These are phyloP conservation scores for Lizonia empirigonia DNA, from an alignment of 2,329 filamentous ascomycete genomes.

Conservation along the genomic window DNA sequence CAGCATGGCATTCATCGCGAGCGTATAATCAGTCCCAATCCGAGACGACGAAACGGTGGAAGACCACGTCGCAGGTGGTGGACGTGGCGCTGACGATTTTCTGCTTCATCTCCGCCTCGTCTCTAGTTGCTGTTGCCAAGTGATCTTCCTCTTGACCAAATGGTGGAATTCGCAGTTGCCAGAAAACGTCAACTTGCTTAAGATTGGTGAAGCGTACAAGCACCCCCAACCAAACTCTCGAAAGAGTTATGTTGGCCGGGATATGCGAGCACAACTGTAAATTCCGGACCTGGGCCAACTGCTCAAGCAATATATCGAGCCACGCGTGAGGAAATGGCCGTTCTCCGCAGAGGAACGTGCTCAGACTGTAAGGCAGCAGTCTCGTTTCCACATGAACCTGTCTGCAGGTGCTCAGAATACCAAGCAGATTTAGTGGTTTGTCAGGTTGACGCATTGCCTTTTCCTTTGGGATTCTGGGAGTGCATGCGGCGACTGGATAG, in stretches of 20 bases:
- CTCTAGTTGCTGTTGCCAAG: constrained; percentile 2
- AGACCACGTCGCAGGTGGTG: neutral
- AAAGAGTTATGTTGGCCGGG: constrained; percentile 2
- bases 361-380: neutral
- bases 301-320: neutral
- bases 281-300: neutral
- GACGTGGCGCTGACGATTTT: neutral
- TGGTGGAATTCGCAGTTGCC: constrained; percentile 2
- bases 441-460: neutral
- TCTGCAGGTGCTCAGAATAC: constrained; percentile 6
- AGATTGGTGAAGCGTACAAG: constrained; percentile 1
- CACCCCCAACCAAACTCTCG: constrained; percentile 3
- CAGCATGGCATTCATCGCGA: neutral
- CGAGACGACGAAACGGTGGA: neutral
- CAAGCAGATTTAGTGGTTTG: neutral
- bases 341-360: constrained; percentile 2
- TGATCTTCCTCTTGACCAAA: constrained; percentile 5
- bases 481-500: neutral
- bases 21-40: neutral
- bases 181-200: constrained; percentile 1
- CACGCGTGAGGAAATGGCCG: neutral
- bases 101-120: constrained; percentile 1
- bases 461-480: neutral
- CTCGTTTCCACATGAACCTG: constrained; percentile 7
- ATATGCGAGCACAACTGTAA: constrained; percentile 4